Evolutionary conservation across 257 asterid genomes (phyloP).

Genomic region (Rubia yunnanensis): DNA sequence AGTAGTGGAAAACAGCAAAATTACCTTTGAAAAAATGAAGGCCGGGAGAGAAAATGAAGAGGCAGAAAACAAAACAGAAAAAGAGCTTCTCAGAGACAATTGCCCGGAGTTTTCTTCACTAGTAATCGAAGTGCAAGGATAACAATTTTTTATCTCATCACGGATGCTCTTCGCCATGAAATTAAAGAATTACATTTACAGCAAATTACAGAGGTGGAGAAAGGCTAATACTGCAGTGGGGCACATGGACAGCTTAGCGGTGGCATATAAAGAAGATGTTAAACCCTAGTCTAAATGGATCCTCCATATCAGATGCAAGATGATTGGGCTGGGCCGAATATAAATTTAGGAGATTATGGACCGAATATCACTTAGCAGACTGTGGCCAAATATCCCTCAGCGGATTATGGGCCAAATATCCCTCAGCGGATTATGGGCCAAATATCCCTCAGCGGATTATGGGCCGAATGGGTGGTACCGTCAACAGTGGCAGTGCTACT

Average conservation of each 20-base stretch:
- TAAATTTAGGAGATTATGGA: too few species aligned
- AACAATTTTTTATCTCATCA: constrained; percentile 44
- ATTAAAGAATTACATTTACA: not conserved
- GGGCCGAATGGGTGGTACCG: too few species aligned
- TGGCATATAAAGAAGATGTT: not conserved
- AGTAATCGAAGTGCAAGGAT: constrained; percentile 82
- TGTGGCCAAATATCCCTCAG: too few species aligned
- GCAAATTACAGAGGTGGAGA: not conserved
- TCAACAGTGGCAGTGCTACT: too few species aligned
- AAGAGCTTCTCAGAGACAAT: constrained; percentile 45
- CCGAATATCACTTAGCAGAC: too few species aligned
- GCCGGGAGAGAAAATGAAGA: too few species aligned
- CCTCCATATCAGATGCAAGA: not conserved
- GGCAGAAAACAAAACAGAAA: not conserved
- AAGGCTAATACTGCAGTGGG: not conserved
- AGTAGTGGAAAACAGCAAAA: too few species aligned
- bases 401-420: too few species aligned
- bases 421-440: too few species aligned
- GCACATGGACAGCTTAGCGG: not conserved
- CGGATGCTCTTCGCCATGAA: constrained; percentile 23
- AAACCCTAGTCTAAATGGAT: not conserved
- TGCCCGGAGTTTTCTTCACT: constrained; percentile 75
- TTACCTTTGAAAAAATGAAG: too few species aligned
- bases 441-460: too few species aligned
- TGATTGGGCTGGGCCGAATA: not conserved